Evolutionary conservation across 1,284 basidiomycete genomes (phyloP).

Genomic region (Limonomyces culmigenus): DNA sequence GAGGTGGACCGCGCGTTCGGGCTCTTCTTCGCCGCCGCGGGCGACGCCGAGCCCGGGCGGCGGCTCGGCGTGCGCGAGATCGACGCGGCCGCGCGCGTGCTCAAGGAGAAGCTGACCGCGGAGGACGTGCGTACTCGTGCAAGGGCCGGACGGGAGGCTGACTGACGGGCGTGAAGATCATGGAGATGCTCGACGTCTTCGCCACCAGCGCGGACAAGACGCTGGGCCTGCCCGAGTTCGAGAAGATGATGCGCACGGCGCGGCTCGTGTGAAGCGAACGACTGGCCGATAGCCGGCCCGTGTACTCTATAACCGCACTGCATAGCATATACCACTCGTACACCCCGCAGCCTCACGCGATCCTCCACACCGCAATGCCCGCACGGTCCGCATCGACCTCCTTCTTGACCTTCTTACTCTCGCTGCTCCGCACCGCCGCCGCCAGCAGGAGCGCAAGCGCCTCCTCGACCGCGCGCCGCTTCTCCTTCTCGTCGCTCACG

Average conservation of each 20-base stretch:
- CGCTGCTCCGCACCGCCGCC: slow-evolving; percentile 31
- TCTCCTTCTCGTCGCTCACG: slow-evolving; percentile 8
- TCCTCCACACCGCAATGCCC: slow-evolving; percentile 46
- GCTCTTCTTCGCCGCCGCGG: neutral
- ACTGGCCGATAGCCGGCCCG: too few relatives aligned
- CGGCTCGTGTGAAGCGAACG: too few relatives aligned
- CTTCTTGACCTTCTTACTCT: slow-evolving; percentile 36
- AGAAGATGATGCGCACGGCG: neutral
- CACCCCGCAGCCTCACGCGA: slow-evolving; percentile 21
- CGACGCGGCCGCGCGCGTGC: neutral
- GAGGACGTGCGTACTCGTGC: neutral
- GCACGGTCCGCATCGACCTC: slow-evolving; percentile 37
- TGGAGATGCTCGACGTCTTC: neutral
- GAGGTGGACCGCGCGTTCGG: neutral
- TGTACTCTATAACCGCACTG: too few relatives aligned
- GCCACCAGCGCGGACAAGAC: neutral
- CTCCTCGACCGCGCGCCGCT: slow-evolving; percentile 23
- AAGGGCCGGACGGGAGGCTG: neutral
- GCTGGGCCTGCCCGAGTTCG: neutral
- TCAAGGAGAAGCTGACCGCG: neutral
- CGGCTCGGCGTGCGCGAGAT: neutral
- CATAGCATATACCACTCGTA: too few relatives aligned
- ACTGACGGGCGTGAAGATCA: neutral
- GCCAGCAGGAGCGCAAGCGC: slow-evolving; percentile 33
- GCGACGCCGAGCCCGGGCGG: neutral